Evolutionary conservation across 139 green algal species (phyloP).

Genomic region (Tetradesmus lagerheimii): DNA sequence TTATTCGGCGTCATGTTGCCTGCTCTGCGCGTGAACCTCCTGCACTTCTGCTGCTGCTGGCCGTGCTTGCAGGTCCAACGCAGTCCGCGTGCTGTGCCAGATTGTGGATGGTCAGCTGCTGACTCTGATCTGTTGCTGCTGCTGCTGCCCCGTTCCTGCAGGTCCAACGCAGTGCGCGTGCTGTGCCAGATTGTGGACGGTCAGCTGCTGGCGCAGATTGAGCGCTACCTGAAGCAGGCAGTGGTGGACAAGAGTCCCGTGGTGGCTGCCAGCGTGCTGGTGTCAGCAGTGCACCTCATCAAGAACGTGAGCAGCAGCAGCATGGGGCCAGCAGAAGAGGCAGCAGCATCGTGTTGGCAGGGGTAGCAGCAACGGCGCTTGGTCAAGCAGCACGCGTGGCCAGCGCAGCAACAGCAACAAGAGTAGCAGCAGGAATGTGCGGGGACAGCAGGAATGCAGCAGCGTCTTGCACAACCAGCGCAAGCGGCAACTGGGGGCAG

Average conservation of each 20-base stretch:
- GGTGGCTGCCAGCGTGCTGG: slow-evolving; percentile 86
- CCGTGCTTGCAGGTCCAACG: too few species aligned
- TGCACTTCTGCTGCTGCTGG: too few species aligned
- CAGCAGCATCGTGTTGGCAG: neutral
- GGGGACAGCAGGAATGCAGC: slow-evolving; percentile 45
- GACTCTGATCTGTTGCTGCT: neutral
- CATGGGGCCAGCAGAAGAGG: neutral
- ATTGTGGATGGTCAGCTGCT: too few species aligned
- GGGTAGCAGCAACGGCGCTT: neutral
- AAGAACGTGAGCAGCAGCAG: slow-evolving; percentile 51
- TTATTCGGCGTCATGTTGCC: too few species aligned
- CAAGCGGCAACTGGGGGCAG: too few species aligned
- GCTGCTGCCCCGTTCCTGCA: neutral
- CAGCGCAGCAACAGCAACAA: neutral
- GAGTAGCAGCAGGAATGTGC: neutral
- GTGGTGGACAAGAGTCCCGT: slow-evolving; percentile 95
- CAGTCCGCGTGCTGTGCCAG: too few species aligned
- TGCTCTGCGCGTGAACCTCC: too few species aligned
- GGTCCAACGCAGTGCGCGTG: slow-evolving; percentile 96
- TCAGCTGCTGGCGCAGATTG: slow-evolving; percentile 89
- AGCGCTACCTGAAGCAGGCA: slow-evolving; percentile 98
- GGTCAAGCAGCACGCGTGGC: too few species aligned
- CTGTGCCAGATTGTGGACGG: slow-evolving; percentile 96
- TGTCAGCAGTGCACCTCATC: slow-evolving; percentile 90
- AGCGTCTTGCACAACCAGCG: too few species aligned